Evolutionary conservation across 345 rosid species (phyloP).

Genomic region (Heritiera littoralis): DNA sequence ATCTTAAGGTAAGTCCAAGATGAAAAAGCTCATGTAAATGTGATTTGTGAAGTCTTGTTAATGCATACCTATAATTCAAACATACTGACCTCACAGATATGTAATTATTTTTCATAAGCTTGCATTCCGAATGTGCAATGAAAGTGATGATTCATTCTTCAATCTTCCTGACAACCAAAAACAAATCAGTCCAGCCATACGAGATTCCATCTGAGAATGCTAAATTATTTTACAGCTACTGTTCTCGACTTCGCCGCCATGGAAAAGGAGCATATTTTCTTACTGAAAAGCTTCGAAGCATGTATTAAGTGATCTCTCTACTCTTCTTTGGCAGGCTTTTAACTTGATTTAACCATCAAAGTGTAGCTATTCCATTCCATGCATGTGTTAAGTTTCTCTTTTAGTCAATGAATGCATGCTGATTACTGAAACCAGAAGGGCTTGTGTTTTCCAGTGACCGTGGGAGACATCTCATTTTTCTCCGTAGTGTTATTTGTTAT

Average conservation of each 20-base stretch:
- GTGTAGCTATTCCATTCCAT: no score
- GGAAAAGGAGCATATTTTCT: background rate
- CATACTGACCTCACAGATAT: background rate
- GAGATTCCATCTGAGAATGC: background rate
- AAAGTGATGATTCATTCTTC: background rate
- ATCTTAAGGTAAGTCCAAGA: constrained; percentile 36
- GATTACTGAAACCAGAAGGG: no score
- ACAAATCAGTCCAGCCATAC: background rate
- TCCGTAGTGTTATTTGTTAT: no score
- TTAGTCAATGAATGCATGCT: no score
- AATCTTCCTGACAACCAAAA: background rate
- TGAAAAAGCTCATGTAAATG: constrained; percentile 35
- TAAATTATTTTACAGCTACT: no score
- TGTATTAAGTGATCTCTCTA: no score
- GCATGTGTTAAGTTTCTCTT: no score
- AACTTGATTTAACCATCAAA: no score
- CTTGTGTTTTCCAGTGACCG: no score
- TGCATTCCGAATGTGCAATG: constrained; percentile 5
- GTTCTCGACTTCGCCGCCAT: background rate
- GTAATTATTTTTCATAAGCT: background rate
- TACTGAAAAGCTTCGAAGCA: background rate
- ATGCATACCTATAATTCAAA: background rate
- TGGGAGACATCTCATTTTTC: no score
- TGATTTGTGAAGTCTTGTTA: background rate
- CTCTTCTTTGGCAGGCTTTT: no score